These are phyloP conservation scores for Hypoxylon sp. DNA, from an alignment of 2,329 filamentous ascomycete genomes.

Conservation along the genomic window DNA sequence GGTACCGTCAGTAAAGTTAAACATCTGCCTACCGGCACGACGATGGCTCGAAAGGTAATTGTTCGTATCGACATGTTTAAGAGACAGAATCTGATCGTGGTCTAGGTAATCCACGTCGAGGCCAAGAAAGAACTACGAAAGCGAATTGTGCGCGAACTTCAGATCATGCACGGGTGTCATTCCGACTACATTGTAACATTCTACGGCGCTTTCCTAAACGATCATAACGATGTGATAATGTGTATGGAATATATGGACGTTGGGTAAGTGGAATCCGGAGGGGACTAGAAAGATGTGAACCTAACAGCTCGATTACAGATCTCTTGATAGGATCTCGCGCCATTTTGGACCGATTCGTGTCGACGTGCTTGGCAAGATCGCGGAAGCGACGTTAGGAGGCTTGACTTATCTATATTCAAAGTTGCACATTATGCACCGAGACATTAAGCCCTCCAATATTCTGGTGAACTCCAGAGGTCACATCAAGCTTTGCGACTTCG, in stretches of 20 bases:
- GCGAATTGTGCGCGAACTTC: constrained; percentile 95
- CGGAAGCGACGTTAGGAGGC: constrained; percentile 93
- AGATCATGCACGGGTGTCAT: constrained; percentile 98
- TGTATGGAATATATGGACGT: constrained; percentile 99
- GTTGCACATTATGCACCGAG: constrained; percentile 98
- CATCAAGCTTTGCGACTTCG: constrained; percentile 99
- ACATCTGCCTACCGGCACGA: constrained; percentile 92
- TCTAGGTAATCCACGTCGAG: constrained; percentile 95
- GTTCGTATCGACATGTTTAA: neutral
- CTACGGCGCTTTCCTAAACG: constrained; percentile 96
- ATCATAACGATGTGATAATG: constrained; percentile 98
- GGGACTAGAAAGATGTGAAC: constrained; percentile 21
- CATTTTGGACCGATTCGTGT: constrained; percentile 96
- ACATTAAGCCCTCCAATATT: constrained; percentile 98
- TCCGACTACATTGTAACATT: constrained; percentile 98
- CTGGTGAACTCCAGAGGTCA: constrained; percentile 93
- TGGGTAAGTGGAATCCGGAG: constrained; percentile 75
- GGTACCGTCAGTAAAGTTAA: constrained; percentile 98
- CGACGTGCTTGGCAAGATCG: constrained; percentile 97
- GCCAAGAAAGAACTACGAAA: constrained; percentile 97
- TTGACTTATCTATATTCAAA: constrained; percentile 95
- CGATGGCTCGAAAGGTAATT: constrained; percentile 96
- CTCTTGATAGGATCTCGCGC: constrained; percentile 92
- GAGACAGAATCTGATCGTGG: constrained; percentile 7
- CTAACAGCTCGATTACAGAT: constrained; percentile 67